Evolutionary conservation across 257 asterid species (phyloP), one percentile per base, ranked within the genome.

Genomic region (Sherardia arvensis): DNA sequence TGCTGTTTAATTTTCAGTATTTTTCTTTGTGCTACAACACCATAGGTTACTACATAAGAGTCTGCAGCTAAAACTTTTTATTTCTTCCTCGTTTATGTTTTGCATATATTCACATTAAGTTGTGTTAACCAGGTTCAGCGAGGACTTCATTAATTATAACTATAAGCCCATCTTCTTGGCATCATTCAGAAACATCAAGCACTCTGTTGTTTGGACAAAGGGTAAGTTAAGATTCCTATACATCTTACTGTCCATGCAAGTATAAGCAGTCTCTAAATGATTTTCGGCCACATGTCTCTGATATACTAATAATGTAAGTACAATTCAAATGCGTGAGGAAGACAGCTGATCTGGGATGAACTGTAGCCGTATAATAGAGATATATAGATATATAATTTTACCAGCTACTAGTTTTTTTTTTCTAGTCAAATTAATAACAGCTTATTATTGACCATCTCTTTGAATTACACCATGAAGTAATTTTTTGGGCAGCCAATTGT

Each of bases 171-270:
- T 90, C 96, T 74, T 80, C 88, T 65, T 85, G 79, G 59, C 88
- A 90, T 78, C 88, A 87, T 78, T 84, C 90, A 60, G 97, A 90
- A 84, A 87, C 96, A 66, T 75, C 92, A 72, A 85, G 96, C 85
- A 90, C 97, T 48, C 68, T 90, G 66, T 79, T 87, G 90, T 90
- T 90, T 73, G 97, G 97, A 64, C 97, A 90, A 68, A 83, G 97
- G 86, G 97, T 90, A 71, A 69, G 95, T 70, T 33, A 3, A 25
- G 23, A 26, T 36, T 55, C 26, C 53, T 48, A 45, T 27, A 18
- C 58, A 63, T 47, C 45, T 40, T 7, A 17, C 9, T 62, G 17
- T 45, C 27, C 57, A 62, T 62, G 29, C 12, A 27, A 27, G 17
- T 43, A 4, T 10, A 18, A 26, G 40, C 26, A 40, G 11, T 43